Evolutionary conservation across 2,329 filamentous ascomycete genomes (phyloP), one percentile per base, ranked within the genome.

Genomic region (Boeremia lycopersici): DNA sequence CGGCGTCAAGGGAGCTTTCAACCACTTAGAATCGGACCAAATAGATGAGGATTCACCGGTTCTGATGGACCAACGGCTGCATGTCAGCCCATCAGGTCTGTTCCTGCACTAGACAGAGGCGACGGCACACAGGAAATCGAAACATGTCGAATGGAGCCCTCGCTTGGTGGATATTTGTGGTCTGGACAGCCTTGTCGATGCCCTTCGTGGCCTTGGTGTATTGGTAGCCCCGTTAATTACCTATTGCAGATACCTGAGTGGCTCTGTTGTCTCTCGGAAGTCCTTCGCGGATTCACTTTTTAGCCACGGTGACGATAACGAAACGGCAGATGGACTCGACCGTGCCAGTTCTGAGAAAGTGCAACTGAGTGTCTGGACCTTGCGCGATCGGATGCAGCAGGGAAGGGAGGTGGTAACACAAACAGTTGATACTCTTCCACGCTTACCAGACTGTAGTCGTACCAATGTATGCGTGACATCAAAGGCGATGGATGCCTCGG

Each of bases 391-490:
- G 39, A 56, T 30, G 36, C 33, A 19, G 25, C 35, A 25, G 44
- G 41, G 15, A 48, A 46, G 49, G 36, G 48, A 47, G 30, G 28
- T 12, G 28, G 54, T 56, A 2, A 12, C 41, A 56, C 58, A 34
- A 15, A 17, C 25, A 53, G 53, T 33, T 56, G 36, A 38, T 23
- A 40, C 41, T 34, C 30, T 36, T 50, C 54, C 43, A 53, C 38
- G 45, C 43, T 40, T 29, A 42, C 38, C 7, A 15, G 43, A 33
- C 17, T 19, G 26, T 17, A 12, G 56, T 58, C 15, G 40, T 44
- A 58, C 47, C n/a, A 48, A 52, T 47, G 43, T 38, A 52, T 35
- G 48, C 29, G 28, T 49, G 46, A 44, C 43, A 49, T 30, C 6
- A 19, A 44, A 10, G 7, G 33, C 51, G n/a, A 44, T 13, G 17